Evolutionary conservation across 1,284 basidiomycete genomes (phyloP).

Genomic region (Paramarasmius palmivorus): DNA sequence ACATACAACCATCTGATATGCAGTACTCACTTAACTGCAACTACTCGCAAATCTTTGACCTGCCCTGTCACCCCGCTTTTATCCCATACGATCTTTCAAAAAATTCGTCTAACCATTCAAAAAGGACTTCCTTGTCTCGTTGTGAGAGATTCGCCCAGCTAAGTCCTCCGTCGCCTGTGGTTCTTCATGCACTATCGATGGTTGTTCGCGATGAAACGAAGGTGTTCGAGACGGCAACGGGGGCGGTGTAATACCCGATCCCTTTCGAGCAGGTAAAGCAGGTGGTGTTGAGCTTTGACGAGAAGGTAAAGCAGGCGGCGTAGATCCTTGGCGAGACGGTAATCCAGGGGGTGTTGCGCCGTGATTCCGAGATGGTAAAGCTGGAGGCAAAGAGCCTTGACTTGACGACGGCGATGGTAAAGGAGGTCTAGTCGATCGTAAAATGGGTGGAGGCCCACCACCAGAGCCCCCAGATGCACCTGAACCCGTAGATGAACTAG

Average conservation of each 20-base stretch:
- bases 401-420: constrained; percentile 15
- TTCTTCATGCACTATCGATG: background rate
- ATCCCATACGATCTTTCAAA: no score
- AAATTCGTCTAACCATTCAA: constrained; percentile 78
- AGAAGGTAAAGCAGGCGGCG: no score
- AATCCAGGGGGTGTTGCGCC: constrained; percentile 16
- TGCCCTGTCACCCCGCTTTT: no score
- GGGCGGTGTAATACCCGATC: no score
- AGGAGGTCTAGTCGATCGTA: constrained; percentile 13
- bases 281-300: no score
- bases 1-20: no score
- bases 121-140: constrained; percentile 72
- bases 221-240: no score
- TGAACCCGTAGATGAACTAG: background rate
- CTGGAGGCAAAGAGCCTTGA: constrained; percentile 6
- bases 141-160: constrained; percentile 69
- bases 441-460: constrained; percentile 22
- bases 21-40: no score
- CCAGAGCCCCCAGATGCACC: constrained; percentile 23
- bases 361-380: constrained; percentile 9
- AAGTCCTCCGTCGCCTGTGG: constrained; percentile 30
- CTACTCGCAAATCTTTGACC: no score
- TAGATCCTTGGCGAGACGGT: no score
- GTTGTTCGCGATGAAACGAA: constrained; percentile 10
- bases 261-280: no score